phyloP scores from a whole-genome alignment of 225 moss, liverwort and hornwort species.

The Bryoerythrophyllum caledonicum region DNA sequence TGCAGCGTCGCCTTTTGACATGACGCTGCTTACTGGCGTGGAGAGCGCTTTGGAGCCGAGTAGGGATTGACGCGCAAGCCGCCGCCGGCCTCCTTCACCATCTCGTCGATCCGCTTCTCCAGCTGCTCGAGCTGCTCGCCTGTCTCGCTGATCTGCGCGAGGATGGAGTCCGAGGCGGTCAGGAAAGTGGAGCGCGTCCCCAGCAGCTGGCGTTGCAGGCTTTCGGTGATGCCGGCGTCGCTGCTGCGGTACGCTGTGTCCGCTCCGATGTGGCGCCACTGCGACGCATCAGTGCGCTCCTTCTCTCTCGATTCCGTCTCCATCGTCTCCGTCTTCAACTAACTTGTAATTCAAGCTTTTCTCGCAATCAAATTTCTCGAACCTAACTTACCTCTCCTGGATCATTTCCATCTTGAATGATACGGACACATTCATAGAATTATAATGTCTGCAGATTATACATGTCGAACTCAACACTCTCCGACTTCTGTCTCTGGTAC shows the following conservation, averaged over 20 bases:
- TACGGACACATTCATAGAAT: no score
- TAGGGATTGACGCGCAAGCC: slow-evolving; percentile 10
- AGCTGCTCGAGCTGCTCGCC: slow-evolving; percentile 32
- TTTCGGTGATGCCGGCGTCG: slow-evolving; percentile 14
- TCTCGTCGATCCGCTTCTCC: slow-evolving; percentile 30
- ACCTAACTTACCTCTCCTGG: not conserved
- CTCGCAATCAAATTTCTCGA: not conserved
- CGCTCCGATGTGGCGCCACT: no score
- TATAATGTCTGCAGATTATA: no score
- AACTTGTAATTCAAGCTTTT: not conserved
- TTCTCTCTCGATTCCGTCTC: slow-evolving; percentile 17
- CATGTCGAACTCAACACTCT: not conserved
- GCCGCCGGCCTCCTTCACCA: slow-evolving; percentile 25
- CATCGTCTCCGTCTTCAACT: not conserved
- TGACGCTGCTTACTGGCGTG: slow-evolving; percentile 2
- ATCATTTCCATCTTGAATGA: not conserved
- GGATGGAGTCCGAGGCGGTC: slow-evolving; percentile 24
- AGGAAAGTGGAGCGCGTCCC: slow-evolving; percentile 24
- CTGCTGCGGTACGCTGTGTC: no score
- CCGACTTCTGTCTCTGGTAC: no score
- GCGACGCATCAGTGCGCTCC: slow-evolving; percentile 14
- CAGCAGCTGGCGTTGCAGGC: slow-evolving; percentile 29
- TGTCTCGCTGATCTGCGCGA: slow-evolving; percentile 31
- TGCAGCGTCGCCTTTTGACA: not conserved
- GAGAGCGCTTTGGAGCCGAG: slow-evolving; percentile 23